phyloP scores from a whole-genome alignment of 2,329 filamentous ascomycete species.

The Drechslerella stenobrocha region DNA sequence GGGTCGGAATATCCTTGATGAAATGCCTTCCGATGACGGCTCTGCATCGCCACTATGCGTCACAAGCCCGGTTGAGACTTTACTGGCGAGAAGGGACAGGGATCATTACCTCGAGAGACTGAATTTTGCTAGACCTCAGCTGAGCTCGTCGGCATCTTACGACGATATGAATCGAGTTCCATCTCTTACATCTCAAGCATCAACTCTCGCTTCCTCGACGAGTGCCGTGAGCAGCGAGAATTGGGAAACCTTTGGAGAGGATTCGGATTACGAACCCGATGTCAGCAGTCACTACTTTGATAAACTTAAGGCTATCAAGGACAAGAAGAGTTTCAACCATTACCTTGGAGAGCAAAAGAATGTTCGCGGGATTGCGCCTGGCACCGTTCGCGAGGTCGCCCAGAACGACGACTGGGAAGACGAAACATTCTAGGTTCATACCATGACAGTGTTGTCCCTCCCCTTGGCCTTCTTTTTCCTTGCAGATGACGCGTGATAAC shows the following conservation, averaged over 20 bases:
- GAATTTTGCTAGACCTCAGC: slow-evolving; percentile 13
- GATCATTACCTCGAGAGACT: slow-evolving; percentile 17
- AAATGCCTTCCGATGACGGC: slow-evolving; percentile 34
- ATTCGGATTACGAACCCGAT: slow-evolving; percentile 49
- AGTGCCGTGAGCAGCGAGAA: slow-evolving; percentile 51
- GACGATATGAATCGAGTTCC: slow-evolving; percentile 41
- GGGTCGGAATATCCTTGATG: slow-evolving; percentile 33
- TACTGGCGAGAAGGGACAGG: slow-evolving; percentile 24
- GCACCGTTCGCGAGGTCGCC: slow-evolving; percentile 15
- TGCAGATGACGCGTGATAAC: slow-evolving; percentile 3
- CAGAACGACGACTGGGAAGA: slow-evolving; percentile 45
- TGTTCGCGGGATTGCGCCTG: slow-evolving; percentile 22
- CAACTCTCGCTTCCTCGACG: slow-evolving; percentile 41
- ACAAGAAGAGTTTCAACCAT: slow-evolving; percentile 36
- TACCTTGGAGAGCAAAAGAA: slow-evolving; percentile 31
- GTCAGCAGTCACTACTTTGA: slow-evolving; percentile 43
- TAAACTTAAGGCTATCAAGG: slow-evolving; percentile 40
- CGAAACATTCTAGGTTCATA: slow-evolving; percentile 22
- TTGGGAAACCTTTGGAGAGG: slow-evolving; percentile 53
- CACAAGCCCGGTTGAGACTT: slow-evolving; percentile 24
- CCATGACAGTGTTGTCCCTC: neutral
- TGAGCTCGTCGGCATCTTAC: slow-evolving; percentile 18
- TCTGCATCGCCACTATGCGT: slow-evolving; percentile 13
- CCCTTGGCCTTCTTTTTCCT: slow-evolving; percentile 2
- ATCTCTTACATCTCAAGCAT: slow-evolving; percentile 45